phyloP scores from a whole-genome alignment of 1,284 basidiomycete species.

The Ceratobasidium sp. region DNA sequence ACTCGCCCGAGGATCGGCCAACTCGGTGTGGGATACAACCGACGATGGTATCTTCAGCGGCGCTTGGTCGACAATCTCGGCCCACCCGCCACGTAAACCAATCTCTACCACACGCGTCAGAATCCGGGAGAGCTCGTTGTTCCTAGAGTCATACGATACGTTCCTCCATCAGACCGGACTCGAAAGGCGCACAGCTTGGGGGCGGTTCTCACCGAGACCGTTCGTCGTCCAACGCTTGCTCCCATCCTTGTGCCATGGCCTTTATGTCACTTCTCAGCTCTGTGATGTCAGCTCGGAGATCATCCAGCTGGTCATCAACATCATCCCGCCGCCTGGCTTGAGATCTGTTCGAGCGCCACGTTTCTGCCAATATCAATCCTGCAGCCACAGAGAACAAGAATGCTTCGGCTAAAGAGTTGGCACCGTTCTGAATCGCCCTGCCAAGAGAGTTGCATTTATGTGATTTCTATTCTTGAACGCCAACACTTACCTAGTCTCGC shows the following conservation, averaged over 20 bases:
- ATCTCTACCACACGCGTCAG: slow-evolving; percentile 75
- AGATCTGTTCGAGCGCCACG: slow-evolving; percentile 77
- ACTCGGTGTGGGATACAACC: slow-evolving; percentile 26
- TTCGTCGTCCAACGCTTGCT: slow-evolving; percentile 57
- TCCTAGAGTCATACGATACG: slow-evolving; percentile 44
- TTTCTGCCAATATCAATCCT: slow-evolving; percentile 76
- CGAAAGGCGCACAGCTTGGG: slow-evolving; percentile 35
- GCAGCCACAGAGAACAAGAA: slow-evolving; percentile 86
- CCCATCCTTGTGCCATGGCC: slow-evolving; percentile 55
- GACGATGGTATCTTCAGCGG: slow-evolving; percentile 17
- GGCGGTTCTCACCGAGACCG: slow-evolving; percentile 54
- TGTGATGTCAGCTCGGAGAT: slow-evolving; percentile 58
- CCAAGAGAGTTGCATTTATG: slow-evolving; percentile 15
- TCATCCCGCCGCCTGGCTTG: slow-evolving; percentile 75
- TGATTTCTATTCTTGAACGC: neutral
- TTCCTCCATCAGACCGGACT: neutral
- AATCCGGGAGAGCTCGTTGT: slow-evolving; percentile 63
- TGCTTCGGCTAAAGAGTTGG: slow-evolving; percentile 83
- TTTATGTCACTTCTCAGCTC: slow-evolving; percentile 59
- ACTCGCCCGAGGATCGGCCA: slow-evolving; percentile 21
- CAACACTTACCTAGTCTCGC: slow-evolving; percentile 72
- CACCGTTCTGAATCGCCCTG: slow-evolving; percentile 89
- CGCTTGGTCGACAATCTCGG: slow-evolving; percentile 55
- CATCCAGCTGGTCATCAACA: slow-evolving; percentile 78
- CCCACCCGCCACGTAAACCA: slow-evolving; percentile 72